Conservation (phyloP, 257 asterid genomes). For the Echium plantagineum region DNA sequence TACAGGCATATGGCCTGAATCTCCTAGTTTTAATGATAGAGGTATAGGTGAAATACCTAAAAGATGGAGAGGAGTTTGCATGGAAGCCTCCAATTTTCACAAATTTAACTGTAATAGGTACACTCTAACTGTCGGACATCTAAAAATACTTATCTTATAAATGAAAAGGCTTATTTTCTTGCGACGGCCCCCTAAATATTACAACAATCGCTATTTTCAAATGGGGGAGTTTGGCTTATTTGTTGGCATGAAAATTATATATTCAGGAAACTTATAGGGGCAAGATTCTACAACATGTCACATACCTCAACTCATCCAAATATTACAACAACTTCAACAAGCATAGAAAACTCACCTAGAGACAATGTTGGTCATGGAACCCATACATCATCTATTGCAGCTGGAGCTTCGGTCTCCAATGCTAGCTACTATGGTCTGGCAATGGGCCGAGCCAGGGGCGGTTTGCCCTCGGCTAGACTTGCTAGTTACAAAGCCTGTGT, state of each 20-base stretch:
- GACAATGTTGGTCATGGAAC: slow-evolving; percentile 61
- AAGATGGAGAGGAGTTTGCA: slow-evolving; percentile 77
- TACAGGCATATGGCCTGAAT: slow-evolving; percentile 86
- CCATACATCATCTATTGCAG: slow-evolving; percentile 63
- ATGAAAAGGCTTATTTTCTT: too few relatives aligned
- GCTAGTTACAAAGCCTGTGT: slow-evolving; percentile 63
- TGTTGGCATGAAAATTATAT: neutral
- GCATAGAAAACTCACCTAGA: slow-evolving; percentile 31
- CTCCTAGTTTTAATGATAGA: slow-evolving; percentile 53
- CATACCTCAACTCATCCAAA: slow-evolving; percentile 6
- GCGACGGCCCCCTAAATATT: too few relatives aligned
- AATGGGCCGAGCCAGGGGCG: slow-evolving; percentile 54
- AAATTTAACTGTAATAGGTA: slow-evolving; percentile 64
- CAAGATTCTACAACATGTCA: slow-evolving; percentile 40
- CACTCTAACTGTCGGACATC: neutral
- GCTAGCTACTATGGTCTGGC: slow-evolving; percentile 65
- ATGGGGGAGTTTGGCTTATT: too few relatives aligned
- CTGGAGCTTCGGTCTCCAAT: slow-evolving; percentile 29
- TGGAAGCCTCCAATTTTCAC: slow-evolving; percentile 49
- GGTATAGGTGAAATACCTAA: slow-evolving; percentile 50
- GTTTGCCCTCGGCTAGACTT: slow-evolving; percentile 50
- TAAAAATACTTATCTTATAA: too few relatives aligned
- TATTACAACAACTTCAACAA: neutral
- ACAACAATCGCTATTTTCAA: too few relatives aligned
- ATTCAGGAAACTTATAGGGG: slow-evolving; percentile 58